phyloP scores from a whole-genome alignment of 2,329 filamentous ascomycete species.

The Biscogniauxia sp. region DNA sequence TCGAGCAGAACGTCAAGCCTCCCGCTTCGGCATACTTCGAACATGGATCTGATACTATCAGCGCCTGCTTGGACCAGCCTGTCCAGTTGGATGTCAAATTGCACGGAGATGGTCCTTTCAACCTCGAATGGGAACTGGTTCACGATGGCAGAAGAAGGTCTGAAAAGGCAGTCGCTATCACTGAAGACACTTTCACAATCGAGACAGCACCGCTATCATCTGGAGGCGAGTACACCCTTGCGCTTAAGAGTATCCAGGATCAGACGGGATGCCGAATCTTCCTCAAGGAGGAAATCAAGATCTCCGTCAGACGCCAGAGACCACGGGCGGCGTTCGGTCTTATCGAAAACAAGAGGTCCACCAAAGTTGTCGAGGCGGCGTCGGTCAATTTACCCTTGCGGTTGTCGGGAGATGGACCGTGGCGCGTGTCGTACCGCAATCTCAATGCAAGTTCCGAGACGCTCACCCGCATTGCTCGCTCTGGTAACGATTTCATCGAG shows the following conservation, averaged over 20 bases:
- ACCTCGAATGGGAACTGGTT: slow-evolving; percentile 86
- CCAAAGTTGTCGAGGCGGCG: slow-evolving; percentile 75
- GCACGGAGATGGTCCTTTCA: slow-evolving; percentile 82
- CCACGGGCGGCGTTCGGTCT: slow-evolving; percentile 84
- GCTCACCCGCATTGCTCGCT: slow-evolving; percentile 30
- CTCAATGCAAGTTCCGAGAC: slow-evolving; percentile 48
- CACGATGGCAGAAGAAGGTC: slow-evolving; percentile 83
- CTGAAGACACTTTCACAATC: slow-evolving; percentile 64
- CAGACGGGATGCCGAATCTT: slow-evolving; percentile 82
- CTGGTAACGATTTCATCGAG: slow-evolving; percentile 65
- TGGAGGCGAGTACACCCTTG: slow-evolving; percentile 87
- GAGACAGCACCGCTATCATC: slow-evolving; percentile 70
- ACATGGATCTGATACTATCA: slow-evolving; percentile 51
- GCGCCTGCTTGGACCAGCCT: slow-evolving; percentile 79
- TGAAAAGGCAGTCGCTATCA: slow-evolving; percentile 62
- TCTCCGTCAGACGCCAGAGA: slow-evolving; percentile 83
- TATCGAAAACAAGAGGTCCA: slow-evolving; percentile 73
- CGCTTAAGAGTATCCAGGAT: slow-evolving; percentile 83
- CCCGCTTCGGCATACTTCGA: slow-evolving; percentile 77
- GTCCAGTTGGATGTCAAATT: slow-evolving; percentile 73
- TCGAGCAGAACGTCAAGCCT: slow-evolving; percentile 92
- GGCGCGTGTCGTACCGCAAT: slow-evolving; percentile 76
- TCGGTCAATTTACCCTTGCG: slow-evolving; percentile 75
- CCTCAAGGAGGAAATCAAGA: slow-evolving; percentile 79
- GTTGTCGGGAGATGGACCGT: slow-evolving; percentile 81